phyloP scores from a whole-genome alignment of 2,329 filamentous ascomycete species.

The Pseudocercospora macadamiae region DNA sequence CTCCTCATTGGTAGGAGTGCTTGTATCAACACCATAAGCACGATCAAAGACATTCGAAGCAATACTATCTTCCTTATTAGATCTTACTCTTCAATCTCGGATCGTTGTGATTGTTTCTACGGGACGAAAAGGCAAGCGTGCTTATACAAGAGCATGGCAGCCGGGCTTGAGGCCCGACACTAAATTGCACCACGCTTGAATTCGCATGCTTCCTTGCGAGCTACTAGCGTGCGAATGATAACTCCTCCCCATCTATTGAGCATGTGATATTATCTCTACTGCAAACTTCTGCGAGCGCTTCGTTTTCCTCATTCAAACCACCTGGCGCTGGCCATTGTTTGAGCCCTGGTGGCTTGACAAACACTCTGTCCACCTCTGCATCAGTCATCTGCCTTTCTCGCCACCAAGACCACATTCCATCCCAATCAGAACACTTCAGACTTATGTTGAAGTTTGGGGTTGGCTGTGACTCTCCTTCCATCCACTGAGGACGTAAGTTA shows the following conservation, averaged over 20 bases:
- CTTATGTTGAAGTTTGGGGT: not conserved
- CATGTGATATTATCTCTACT: not conserved
- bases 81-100: too few species aligned
- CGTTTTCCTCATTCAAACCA: not conserved
- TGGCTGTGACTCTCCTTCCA: not conserved
- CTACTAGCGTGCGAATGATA: not conserved
- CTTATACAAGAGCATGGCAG: too few species aligned
- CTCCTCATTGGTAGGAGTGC: too few species aligned
- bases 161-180: too few species aligned
- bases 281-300: not conserved
- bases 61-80: too few species aligned
- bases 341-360: not conserved
- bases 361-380: not conserved
- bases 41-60: too few species aligned
- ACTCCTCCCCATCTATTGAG: not conserved
- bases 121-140: too few species aligned
- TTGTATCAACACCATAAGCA: too few species aligned
- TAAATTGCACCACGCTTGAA: too few species aligned
- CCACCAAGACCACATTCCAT: conserved; percentile 1
- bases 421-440: not conserved
- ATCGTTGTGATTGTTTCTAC: too few species aligned
- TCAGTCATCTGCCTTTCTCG: not conserved
- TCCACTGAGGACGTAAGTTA: not conserved
- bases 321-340: not conserved
- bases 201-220: too few species aligned